Conservation (phyloP, 139 green algal species). For the Astrephomene gubernaculifera region DNA sequence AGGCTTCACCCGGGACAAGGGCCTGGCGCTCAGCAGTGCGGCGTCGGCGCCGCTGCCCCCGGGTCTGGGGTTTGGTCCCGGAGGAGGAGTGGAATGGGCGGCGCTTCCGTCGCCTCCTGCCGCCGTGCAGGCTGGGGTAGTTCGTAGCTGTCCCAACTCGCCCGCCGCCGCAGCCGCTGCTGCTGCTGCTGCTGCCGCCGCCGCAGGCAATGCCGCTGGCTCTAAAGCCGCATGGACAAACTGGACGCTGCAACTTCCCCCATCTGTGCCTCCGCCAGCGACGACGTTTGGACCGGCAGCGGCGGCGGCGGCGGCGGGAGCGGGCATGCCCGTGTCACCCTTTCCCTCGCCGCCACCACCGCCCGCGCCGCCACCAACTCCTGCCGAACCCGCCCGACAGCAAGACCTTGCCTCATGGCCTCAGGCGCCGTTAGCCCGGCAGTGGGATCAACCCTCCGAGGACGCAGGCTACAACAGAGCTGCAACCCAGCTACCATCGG, state of each 20-base stretch:
- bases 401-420: too few relatives aligned
- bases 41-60: neutral
- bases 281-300: neutral
- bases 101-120: constrained; percentile 2
- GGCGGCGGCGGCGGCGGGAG: neutral
- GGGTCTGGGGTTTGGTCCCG: neutral
- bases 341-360: neutral
- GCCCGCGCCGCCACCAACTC: neutral
- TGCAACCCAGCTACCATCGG: too few relatives aligned
- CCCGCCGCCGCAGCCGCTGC: neutral
- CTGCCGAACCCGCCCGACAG: too few relatives aligned
- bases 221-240: too few relatives aligned
- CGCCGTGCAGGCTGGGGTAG: neutral
- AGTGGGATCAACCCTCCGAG: too few relatives aligned
- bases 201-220: neutral
- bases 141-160: neutral
- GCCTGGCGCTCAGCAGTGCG: neutral
- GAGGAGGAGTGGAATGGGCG: neutral
- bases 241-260: too few relatives aligned
- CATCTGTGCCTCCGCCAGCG: neutral
- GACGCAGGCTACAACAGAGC: too few relatives aligned
- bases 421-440: too few relatives aligned
- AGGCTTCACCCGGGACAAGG: neutral
- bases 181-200: neutral
- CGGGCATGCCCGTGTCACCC: neutral